These are phyloP conservation scores for Coemansia sp. DNA, from an alignment of 192 early-diverging fungal species.

Conservation along the genomic window DNA sequence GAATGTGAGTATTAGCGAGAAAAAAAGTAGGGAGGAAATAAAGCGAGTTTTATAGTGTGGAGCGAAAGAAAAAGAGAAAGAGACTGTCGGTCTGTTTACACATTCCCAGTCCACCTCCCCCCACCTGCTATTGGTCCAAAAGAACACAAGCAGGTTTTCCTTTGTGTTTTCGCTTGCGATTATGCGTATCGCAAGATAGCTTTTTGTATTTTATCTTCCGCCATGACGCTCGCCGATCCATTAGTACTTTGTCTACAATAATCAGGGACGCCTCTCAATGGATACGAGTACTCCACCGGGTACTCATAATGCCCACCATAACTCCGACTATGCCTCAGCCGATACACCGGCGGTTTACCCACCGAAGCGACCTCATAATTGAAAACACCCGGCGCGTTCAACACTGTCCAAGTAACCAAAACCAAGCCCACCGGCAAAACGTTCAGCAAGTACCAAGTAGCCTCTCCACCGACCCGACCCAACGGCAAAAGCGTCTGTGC, in stretches of 20 bases:
- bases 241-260: not conserved
- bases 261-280: constrained; percentile 1
- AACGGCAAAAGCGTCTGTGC: constrained; percentile 34
- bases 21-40: not conserved
- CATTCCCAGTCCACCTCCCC: not conserved
- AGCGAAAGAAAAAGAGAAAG: no score
- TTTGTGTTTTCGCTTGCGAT: not conserved
- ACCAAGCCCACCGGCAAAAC: constrained; percentile 37
- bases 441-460: constrained; percentile 37
- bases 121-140: not conserved
- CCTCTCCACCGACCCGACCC: constrained; percentile 19
- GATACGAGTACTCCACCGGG: constrained; percentile 27
- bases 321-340: not conserved
- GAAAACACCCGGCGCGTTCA: constrained; percentile 30
- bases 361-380: not conserved
- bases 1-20: not conserved
- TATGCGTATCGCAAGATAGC: constrained; percentile 27
- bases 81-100: constrained; percentile 3
- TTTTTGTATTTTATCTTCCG: constrained; percentile 22
- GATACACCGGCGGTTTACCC: not conserved
- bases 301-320: constrained; percentile 25
- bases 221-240: constrained; percentile 4
- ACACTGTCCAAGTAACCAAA: constrained; percentile 30
- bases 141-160: not conserved
- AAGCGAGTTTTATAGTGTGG: not conserved